Conservation (phyloP, 768 basidiomycete species). For the Xanthoconium stramineum region DNA sequence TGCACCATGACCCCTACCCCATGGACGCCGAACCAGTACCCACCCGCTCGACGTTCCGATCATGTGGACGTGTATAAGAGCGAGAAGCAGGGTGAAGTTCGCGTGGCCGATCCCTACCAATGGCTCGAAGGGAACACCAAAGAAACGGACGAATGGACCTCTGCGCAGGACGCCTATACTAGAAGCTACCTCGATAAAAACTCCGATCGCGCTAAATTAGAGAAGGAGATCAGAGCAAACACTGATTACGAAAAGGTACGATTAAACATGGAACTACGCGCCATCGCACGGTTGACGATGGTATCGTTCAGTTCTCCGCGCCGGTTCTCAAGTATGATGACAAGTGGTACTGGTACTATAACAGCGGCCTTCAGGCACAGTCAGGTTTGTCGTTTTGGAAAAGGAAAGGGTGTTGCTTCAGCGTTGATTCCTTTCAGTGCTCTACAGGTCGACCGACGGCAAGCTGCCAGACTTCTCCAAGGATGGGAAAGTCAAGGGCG, state of each 20-base stretch:
- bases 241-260: slow-evolving; percentile 50
- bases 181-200: slow-evolving; percentile 60
- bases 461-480: slow-evolving; percentile 53
- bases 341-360: slow-evolving; percentile 80
- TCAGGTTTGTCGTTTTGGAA: slow-evolving; percentile 30
- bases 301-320: slow-evolving; percentile 50
- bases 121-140: slow-evolving; percentile 67
- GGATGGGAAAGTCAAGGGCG: slow-evolving; percentile 45
- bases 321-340: slow-evolving; percentile 61
- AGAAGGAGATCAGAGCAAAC: slow-evolving; percentile 54
- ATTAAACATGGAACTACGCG: not conserved
- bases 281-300: slow-evolving; percentile 1
- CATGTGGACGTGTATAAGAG: slow-evolving; percentile 70
- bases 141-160: slow-evolving; percentile 66
- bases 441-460: slow-evolving; percentile 56
- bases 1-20: slow-evolving; percentile 38
- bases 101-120: slow-evolving; percentile 66
- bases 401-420: not conserved
- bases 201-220: slow-evolving; percentile 53
- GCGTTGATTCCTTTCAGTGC: slow-evolving; percentile 36
- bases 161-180: slow-evolving; percentile 58
- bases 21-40: slow-evolving; percentile 62
- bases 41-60: slow-evolving; percentile 59
- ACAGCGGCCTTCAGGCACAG: slow-evolving; percentile 74
- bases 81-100: slow-evolving; percentile 56